These are phyloP conservation scores for Aspergillus avenaceus DNA, from an alignment of 495 filamentous ascomycete species.

Conservation along the genomic window DNA sequence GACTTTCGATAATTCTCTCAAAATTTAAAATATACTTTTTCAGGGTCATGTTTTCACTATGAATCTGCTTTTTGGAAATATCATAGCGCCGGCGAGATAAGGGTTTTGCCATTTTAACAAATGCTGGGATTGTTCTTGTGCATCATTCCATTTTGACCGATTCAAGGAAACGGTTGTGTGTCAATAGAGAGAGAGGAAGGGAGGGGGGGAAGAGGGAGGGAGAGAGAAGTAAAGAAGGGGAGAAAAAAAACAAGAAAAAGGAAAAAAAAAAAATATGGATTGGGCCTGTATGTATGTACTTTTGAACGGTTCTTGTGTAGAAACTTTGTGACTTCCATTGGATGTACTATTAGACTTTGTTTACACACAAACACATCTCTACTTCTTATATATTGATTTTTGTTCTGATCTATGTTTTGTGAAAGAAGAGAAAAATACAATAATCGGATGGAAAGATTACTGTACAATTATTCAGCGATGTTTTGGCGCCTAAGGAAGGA, in stretches of 20 bases:
- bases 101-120: conserved; percentile 11
- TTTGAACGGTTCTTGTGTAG: neutral
- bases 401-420: too few species aligned
- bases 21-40: conserved; percentile 4
- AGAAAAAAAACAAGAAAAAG: too few species aligned
- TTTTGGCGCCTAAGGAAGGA: neutral
- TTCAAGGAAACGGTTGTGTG: neutral
- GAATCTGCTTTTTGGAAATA: conserved; percentile 29
- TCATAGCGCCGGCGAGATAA: conserved; percentile 47
- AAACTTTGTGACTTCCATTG: neutral
- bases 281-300: conserved; percentile 9
- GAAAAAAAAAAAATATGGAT: too few species aligned
- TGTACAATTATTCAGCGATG: neutral
- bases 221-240: too few species aligned
- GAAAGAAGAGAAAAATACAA: too few species aligned
- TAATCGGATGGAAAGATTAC: too few species aligned
- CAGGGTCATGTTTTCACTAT: conserved; percentile 15
- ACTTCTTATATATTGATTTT: neutral
- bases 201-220: too few species aligned
- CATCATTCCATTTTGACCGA: neutral
- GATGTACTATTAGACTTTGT: conserved; percentile 6
- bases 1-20: conserved; percentile 20
- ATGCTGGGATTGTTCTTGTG: conserved; percentile 3
- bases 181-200: conserved; percentile 6
- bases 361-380: neutral